Evolutionary conservation across 495 filamentous ascomycete species (phyloP), one percentile per base, ranked within the genome.

Genomic region (Staphylotrichum tortipilum): DNA sequence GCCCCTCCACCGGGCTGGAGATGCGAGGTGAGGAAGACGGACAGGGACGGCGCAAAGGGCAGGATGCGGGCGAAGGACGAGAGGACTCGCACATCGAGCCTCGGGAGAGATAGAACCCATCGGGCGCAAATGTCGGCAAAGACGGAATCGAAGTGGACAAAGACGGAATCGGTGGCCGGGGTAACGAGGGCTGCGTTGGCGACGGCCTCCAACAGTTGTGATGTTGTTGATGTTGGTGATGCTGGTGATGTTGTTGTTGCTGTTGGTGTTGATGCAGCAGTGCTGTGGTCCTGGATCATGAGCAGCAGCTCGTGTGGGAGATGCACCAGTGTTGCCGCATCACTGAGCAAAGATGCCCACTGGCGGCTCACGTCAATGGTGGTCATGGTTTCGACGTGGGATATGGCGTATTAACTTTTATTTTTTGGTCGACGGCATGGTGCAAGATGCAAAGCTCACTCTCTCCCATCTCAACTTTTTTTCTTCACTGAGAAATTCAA

Each of bases 91-190:
- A 77, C 64, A 40, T 80, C 70, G 53, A 68, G 61, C 36, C 53
- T 61, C 14, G 62, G 50, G 14, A 63, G 54, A 14, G 59, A 64
- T 26, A 72, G 62, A 34, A 85, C 66, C 86, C 88, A 92, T 70
- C 82, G 72, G 52, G 87, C 81, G 65, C 84, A 88, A 38, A 89
- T 66, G 62, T 96, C 88, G 53, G 87, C 78, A 56, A 91, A 84
- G 40, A 88, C 63, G 41, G 69, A 68, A 65, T 86, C 78, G 62
- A 88, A 86, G 50, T 80, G 70, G 51, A 72, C 68, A 58, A 90
- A 90, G 58, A 95, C 71, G 15, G 64, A 64, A 52, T 84, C 74
- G 45, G 87, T 89, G 53, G 76, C 70, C 45, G 70, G 63, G 39
- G 86, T 72, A 52, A 81, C 69, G 52, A 91, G 74, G 23, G 88